Percentiles rank a stretch among this genome's conserved stretches.
These are phyloP conservation scores for Wickerhamomyces alni DNA, from an alignment of 805 yeast species.

Conservation along the genomic window DNA sequence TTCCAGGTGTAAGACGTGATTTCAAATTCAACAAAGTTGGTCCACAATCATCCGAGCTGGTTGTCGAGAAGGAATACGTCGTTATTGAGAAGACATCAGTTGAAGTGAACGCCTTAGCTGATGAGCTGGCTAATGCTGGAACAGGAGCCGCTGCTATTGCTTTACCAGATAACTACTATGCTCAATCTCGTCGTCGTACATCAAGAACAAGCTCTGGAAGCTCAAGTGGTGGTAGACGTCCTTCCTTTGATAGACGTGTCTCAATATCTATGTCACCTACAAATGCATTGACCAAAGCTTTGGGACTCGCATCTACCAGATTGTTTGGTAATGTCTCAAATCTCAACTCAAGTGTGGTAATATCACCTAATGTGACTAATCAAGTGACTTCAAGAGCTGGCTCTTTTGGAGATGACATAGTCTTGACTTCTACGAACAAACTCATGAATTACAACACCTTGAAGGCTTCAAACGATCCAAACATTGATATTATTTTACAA, in stretches of 20 bases:
- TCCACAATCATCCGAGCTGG: conserved; percentile 37
- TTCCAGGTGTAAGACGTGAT: conserved; percentile 2
- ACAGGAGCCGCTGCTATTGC: conserved; percentile 42
- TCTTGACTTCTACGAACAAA: conserved; percentile 11
- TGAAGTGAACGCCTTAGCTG: conserved; percentile 93
- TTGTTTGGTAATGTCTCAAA: conserved; percentile 53
- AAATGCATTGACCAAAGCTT: conserved; percentile 81
- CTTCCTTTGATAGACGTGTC: conserved; percentile 55
- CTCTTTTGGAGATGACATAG: conserved; percentile 4
- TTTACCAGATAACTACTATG: conserved; percentile 19
- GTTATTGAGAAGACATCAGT: conserved; percentile 93
- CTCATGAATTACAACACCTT: conserved; percentile 2
- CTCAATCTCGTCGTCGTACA: conserved; percentile 26
- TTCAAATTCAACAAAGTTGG: conserved; percentile 10
- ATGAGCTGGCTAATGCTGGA: conserved; percentile 70
- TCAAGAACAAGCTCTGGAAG: conserved; percentile 43
- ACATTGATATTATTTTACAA: conserved; percentile 34
- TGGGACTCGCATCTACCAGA: conserved; percentile 82
- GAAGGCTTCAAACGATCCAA: conserved; percentile 9
- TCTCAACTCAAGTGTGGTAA: conserved; percentile 8
- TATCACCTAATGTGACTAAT: not conserved
- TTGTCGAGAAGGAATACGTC: conserved; percentile 80
- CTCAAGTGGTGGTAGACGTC: conserved; percentile 43
- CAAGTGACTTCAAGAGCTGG: not conserved
- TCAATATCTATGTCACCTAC: conserved; percentile 72